Conservation (phyloP, 768 basidiomycete species). For the Tricholoma flavovirens region DNA sequence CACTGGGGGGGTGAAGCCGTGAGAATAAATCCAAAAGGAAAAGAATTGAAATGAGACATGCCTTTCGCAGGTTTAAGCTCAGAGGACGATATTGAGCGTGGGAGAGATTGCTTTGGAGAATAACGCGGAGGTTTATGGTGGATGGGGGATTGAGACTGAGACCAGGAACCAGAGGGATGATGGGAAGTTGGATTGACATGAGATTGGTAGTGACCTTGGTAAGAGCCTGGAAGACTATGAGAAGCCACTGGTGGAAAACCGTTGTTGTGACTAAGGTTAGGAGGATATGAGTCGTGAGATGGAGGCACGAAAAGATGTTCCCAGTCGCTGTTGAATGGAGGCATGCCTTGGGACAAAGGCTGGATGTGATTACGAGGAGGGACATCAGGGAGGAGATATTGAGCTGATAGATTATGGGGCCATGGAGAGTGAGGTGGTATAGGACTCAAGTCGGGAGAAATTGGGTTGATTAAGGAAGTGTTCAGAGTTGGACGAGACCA, state of each 20-base stretch:
- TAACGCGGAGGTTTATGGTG: slow-evolving; percentile 18
- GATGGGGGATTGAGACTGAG: slow-evolving; percentile 20
- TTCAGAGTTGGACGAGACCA: slow-evolving; percentile 31
- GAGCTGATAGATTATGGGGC: slow-evolving; percentile 26
- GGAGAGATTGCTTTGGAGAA: slow-evolving; percentile 20
- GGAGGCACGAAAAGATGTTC: slow-evolving; percentile 52
- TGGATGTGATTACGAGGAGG: slow-evolving; percentile 8
- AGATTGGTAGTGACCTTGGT: slow-evolving; percentile 16
- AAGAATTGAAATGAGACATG: slow-evolving; percentile 14
- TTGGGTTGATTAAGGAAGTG: slow-evolving; percentile 23
- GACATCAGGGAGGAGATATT: slow-evolving; percentile 14
- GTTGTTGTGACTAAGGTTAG: slow-evolving; percentile 56
- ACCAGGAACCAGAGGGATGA: slow-evolving; percentile 24
- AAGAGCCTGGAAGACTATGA: slow-evolving; percentile 36
- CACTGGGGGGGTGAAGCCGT: slow-evolving; percentile 1
- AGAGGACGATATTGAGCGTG: slow-evolving; percentile 26
- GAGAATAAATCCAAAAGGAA: background rate
- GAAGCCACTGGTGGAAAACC: slow-evolving; percentile 38
- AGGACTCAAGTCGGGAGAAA: slow-evolving; percentile 23
- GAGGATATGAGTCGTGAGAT: slow-evolving; percentile 54
- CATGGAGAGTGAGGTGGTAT: slow-evolving; percentile 29
- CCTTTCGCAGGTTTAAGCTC: slow-evolving; percentile 20
- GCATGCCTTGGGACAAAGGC: slow-evolving; percentile 10
- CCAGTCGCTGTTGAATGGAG: slow-evolving; percentile 41
- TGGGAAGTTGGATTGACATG: slow-evolving; percentile 12